Percentiles rank a stretch among this genome's conserved stretches.
Evolutionary conservation across 2,329 filamentous ascomycete genomes (phyloP).

Genomic region (Calonectria hongkongensis): DNA sequence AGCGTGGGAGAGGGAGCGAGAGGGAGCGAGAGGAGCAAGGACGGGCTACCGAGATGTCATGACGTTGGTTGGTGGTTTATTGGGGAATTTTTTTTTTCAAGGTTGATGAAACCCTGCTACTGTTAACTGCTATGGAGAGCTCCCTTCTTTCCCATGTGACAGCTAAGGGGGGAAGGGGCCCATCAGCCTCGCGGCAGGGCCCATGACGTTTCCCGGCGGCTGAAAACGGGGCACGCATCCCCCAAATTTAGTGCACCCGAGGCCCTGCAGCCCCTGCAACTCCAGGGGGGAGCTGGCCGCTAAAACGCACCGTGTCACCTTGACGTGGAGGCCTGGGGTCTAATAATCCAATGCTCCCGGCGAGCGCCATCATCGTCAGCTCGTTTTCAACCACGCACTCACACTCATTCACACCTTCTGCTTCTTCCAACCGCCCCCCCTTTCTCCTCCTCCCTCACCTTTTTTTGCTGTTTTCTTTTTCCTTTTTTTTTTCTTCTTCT

Average conservation of each 20-base stretch:
- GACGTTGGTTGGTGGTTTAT: conserved; percentile 32
- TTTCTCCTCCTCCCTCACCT: neutral
- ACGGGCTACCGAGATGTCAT: conserved; percentile 29
- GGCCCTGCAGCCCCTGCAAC: conserved; percentile 41
- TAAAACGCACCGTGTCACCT: conserved; percentile 47
- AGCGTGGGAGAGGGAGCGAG: too few relatives aligned
- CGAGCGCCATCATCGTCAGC: conserved; percentile 3
- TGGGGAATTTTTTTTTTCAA: neutral
- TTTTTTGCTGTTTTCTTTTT: neutral
- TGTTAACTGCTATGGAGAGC: neutral
- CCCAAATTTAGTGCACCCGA: conserved; percentile 47
- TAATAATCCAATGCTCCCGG: conserved; percentile 1
- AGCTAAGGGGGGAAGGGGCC: neutral
- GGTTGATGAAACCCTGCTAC: too few relatives aligned
- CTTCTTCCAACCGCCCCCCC: conserved; percentile 11
- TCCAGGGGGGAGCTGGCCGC: conserved; percentile 39
- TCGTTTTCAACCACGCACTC: conserved; percentile 1
- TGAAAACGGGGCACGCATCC: conserved; percentile 44
- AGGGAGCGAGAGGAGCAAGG: neutral
- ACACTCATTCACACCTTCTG: neutral
- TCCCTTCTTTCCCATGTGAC: conserved; percentile 18
- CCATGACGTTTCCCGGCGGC: conserved; percentile 52
- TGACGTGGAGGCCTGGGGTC: conserved; percentile 13
- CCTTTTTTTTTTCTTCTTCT: neutral
- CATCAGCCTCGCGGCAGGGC: conserved; percentile 46